Conservation (phyloP, 192 early-diverging fungal species). For the Entophlyctis helioformis region DNA sequence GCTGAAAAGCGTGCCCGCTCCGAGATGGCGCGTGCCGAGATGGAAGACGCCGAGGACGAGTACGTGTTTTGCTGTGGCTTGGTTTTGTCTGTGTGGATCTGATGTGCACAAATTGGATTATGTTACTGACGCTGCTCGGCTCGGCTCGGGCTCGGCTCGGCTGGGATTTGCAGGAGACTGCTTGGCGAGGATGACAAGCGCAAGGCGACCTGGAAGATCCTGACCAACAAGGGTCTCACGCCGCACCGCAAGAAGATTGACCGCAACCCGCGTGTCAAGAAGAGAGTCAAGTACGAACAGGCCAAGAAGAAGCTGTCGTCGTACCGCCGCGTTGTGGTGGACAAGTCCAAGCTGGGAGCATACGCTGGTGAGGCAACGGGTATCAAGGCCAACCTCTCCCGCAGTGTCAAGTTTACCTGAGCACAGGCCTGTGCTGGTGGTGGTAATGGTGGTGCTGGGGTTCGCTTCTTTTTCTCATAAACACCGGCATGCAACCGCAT, state of each 20-base stretch:
- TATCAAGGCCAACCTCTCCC: slow-evolving; percentile 76
- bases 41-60: slow-evolving; percentile 7
- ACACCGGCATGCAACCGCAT: too few relatives aligned
- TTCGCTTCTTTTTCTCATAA: too few relatives aligned
- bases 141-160: too few relatives aligned
- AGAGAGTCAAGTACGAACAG: slow-evolving; percentile 75
- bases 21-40: too few relatives aligned
- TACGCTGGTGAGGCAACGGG: slow-evolving; percentile 92
- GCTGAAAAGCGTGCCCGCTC: too few relatives aligned
- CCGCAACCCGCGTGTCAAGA: slow-evolving; percentile 91
- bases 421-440: too few relatives aligned
- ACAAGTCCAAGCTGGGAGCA: slow-evolving; percentile 44
- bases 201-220: slow-evolving; percentile 71
- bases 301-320: slow-evolving; percentile 83
- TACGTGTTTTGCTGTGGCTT: not conserved
- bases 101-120: too few relatives aligned
- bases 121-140: too few relatives aligned
- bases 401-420: slow-evolving; percentile 59
- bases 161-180: not conserved
- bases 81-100: too few relatives aligned
- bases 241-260: slow-evolving; percentile 84
- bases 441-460: too few relatives aligned
- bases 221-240: slow-evolving; percentile 92
- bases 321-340: slow-evolving; percentile 55
- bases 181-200: slow-evolving; percentile 58